A percentile compares a stretch with the other conserved stretches of the same genome.
Conservation (phyloP, 768 basidiomycete genomes). For the Mycena vitilis region DNA sequence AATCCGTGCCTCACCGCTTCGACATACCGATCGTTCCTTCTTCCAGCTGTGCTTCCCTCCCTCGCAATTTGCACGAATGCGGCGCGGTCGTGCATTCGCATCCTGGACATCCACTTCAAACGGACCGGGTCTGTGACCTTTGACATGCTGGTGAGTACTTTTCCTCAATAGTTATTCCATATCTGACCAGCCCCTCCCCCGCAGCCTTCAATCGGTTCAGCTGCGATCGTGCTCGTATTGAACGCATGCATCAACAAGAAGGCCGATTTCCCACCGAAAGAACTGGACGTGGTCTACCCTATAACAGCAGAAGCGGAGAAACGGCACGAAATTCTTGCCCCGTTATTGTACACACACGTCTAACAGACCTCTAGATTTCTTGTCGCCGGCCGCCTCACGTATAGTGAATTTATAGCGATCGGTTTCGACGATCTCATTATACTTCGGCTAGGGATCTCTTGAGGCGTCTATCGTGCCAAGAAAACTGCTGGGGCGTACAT, state of each 20-base stretch:
- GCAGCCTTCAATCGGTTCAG: slow-evolving; percentile 37
- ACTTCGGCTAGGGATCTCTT: slow-evolving; percentile 16
- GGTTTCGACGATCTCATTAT: not conserved
- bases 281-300: slow-evolving; percentile 56
- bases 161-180: not conserved
- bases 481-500: slow-evolving; percentile 1
- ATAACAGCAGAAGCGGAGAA: not conserved
- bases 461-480: slow-evolving; percentile 10
- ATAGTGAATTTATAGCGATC: too few species aligned
- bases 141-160: slow-evolving; percentile 34
- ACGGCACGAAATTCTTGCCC: not conserved
- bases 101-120: slow-evolving; percentile 57
- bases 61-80: slow-evolving; percentile 81
- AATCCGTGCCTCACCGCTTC: not conserved
- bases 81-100: slow-evolving; percentile 69
- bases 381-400: slow-evolving; percentile 25
- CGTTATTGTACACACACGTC: not conserved
- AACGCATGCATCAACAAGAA: slow-evolving; percentile 59
- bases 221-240: slow-evolving; percentile 58
- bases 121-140: slow-evolving; percentile 21
- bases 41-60: slow-evolving; percentile 52
- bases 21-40: not conserved
- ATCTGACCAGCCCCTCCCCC: slow-evolving; percentile 14
- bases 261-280: slow-evolving; percentile 44
- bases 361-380: slow-evolving; percentile 10